Conservation (phyloP, 805 yeast species). For the Kuraishia floccosa region DNA sequence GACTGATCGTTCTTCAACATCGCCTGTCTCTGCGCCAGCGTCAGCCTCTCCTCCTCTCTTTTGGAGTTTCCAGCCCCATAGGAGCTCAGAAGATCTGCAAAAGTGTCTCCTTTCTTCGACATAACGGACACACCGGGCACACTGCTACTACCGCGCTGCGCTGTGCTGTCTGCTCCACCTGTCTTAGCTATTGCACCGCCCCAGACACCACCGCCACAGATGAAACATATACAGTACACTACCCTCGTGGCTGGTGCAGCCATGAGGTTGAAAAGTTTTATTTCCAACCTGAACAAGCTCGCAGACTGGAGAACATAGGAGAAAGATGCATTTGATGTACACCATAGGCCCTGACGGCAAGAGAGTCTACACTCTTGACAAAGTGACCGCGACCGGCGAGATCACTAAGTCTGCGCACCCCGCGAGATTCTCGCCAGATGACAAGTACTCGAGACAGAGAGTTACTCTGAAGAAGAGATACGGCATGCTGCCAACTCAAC, state of each 20-base stretch:
- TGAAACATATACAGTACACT: too few relatives aligned
- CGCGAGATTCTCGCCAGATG: slow-evolving; percentile 99
- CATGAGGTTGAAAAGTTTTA: too few relatives aligned
- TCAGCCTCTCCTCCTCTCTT: slow-evolving; percentile 13
- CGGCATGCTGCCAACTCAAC: slow-evolving; percentile 78
- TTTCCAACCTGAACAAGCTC: neutral
- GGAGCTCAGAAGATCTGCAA: slow-evolving; percentile 27
- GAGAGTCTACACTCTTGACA: slow-evolving; percentile 87
- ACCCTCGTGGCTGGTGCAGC: too few relatives aligned
- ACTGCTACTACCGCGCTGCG: too few relatives aligned
- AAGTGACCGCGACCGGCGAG: slow-evolving; percentile 74
- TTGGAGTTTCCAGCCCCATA: slow-evolving; percentile 13
- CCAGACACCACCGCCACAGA: too few relatives aligned
- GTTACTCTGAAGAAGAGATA: slow-evolving; percentile 95
- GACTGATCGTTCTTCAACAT: too few relatives aligned
- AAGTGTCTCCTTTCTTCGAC: slow-evolving; percentile 23
- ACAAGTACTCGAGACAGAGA: slow-evolving; percentile 98
- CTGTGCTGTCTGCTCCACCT: too few relatives aligned
- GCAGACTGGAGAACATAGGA: neutral
- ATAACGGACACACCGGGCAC: too few relatives aligned
- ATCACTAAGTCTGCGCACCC: slow-evolving; percentile 99
- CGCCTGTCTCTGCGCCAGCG: slow-evolving; percentile 24
- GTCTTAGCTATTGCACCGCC: too few relatives aligned
- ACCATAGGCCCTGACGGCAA: slow-evolving; percentile 91
- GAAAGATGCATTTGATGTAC: slow-evolving; percentile 95